Evolutionary conservation across 2,329 filamentous ascomycete species (phyloP), one percentile per base, ranked within the genome.

Genomic region (Sarocladium kiliense): DNA sequence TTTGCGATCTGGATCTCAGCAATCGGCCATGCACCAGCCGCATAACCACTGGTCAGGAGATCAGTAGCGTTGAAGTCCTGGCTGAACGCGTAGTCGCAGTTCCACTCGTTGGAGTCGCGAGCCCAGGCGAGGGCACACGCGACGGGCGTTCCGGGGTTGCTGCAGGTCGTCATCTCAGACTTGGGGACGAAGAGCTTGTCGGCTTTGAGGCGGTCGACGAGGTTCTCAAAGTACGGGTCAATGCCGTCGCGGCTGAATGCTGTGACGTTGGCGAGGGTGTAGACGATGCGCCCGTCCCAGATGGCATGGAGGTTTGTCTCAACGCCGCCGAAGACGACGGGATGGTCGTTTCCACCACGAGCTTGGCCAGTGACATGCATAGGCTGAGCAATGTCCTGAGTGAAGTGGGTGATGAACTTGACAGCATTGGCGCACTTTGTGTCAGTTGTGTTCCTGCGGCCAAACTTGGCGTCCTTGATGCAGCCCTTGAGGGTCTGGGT

Each of bases 381-480:
- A 10, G 47, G 47, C 30, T 51, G 47, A 3, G 47, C 47, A 18
- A 51, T 51, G 47, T 51, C 47, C 30, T 51, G 47, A 27, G 47
- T 51, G 47, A 51, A 51, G 47, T 51, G 47, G 27, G 47, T 51
- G 47, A 51, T 51, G 47, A 51, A 51, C 47, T 51, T 51, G 47
- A 51, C 47, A 27, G 47, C 47, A n/a, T 51, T 51, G 26, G 47
- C 47, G 30, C 47, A 51, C 18, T 36, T 34, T 3, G 47, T 32
- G 10, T 51, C 47, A 10, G 47, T 51, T n/a, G 27, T 36, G 21
- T 51, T 51, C 3, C 18, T 26, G 18, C 47, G 47, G 18, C 47
- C 47, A n/a, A 51, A 51, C 47, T 51, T 51, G 47, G 30, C 47
- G 7, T 51, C 9, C 27, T 51, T 51, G 47, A 51, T 36, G 27